Base-by-base conservation (phyloP, 2,329 filamentous ascomycete genomes). In the Beauveria scarabaeidicola region DNA sequence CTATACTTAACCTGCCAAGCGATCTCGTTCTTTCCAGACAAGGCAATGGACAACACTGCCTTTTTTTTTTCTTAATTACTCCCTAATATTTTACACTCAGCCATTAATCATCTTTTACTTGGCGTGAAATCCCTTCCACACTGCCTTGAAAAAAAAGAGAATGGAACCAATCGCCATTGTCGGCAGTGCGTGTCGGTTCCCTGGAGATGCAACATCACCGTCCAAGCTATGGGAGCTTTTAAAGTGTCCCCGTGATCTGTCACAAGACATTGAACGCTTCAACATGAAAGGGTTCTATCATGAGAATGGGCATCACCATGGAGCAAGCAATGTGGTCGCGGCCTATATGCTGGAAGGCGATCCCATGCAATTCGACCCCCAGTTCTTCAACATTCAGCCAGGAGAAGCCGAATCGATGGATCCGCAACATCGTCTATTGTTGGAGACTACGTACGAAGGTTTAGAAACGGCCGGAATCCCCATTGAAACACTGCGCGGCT, bases 381-480 rank as follows among this genome's bases (percentile, higher is more conserved):
- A 74, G 0, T 79, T 79, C 64, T 79, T 79, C 64, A 73, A 70
- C 47, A 63, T 78, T 36, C 77, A 75, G 0, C 73, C 75, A 61
- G 75, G 75, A 15, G 75, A 78, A 64, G 76, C 71, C 51, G 70
- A 71, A 50, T 74, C 67, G 0, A 68, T 71, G 51, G 70, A 72
- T 52, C 69, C 69, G 2, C 68, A 69, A 46, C 70, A 70, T 29
- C 65, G 69, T 1, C 29, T 66, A 0, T 63, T 70, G 15, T 60
- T 72, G 1, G 73, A 75, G 54, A 68, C 65, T 0, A 67, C 71
- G 1, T 75, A 73, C 25, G 73, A 75, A 46, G 63, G 64, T 2
- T 21, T 63, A 3, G 64, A 66, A 11, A 36, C 48, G 1, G 61
- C 63, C 5, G 64, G 65, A 0, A 10, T 51, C 10, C 19, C 52